phyloP scores from a whole-genome alignment of 139 green algal species.

The Spirogloea muscicola region DNA sequence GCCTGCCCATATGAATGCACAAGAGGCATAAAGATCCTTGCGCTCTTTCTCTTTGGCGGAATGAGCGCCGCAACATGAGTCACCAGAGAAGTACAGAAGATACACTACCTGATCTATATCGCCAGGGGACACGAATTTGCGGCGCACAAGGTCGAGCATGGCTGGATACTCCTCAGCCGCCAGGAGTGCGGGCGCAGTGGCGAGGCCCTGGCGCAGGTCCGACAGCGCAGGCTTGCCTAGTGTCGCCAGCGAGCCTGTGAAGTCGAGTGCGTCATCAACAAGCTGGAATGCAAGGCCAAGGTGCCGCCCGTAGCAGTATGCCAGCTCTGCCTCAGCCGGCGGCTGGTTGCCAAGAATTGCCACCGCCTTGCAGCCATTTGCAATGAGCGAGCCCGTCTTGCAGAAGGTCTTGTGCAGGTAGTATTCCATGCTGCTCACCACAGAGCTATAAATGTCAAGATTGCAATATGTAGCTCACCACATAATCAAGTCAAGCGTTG shows the following conservation, averaged over 20 bases:
- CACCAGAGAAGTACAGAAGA: background rate
- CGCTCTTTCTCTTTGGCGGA: too few relatives aligned
- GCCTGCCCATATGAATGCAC: slow-evolving; percentile 44
- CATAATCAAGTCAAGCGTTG: too few relatives aligned
- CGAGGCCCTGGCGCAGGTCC: slow-evolving; percentile 83
- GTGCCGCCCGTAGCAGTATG: slow-evolving; percentile 76
- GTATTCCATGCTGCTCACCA: slow-evolving; percentile 68
- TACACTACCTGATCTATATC: slow-evolving; percentile 63
- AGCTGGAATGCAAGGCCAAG: slow-evolving; percentile 94
- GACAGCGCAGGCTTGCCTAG: slow-evolving; percentile 92
- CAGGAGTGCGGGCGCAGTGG: slow-evolving; percentile 81
- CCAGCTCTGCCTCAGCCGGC: slow-evolving; percentile 53
- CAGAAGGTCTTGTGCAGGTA: slow-evolving; percentile 91
- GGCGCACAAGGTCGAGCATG: slow-evolving; percentile 70
- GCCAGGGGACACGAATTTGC: slow-evolving; percentile 74
- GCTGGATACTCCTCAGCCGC: slow-evolving; percentile 52
- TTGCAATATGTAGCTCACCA: background rate
- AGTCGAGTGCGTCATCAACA: slow-evolving; percentile 95
- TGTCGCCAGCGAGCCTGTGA: slow-evolving; percentile 62
- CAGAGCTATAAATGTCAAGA: too few relatives aligned
- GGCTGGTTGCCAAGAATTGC: slow-evolving; percentile 70
- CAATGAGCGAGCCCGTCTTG: slow-evolving; percentile 95
- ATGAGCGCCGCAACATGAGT: background rate
- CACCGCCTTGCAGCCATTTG: slow-evolving; percentile 76
- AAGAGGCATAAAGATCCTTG: background rate